A percentile compares a stretch with the other conserved stretches of the same genome.
Evolutionary conservation across 225 moss, liverwort and hornwort genomes (phyloP).

Genomic region (Antitrichia curtipendula): DNA sequence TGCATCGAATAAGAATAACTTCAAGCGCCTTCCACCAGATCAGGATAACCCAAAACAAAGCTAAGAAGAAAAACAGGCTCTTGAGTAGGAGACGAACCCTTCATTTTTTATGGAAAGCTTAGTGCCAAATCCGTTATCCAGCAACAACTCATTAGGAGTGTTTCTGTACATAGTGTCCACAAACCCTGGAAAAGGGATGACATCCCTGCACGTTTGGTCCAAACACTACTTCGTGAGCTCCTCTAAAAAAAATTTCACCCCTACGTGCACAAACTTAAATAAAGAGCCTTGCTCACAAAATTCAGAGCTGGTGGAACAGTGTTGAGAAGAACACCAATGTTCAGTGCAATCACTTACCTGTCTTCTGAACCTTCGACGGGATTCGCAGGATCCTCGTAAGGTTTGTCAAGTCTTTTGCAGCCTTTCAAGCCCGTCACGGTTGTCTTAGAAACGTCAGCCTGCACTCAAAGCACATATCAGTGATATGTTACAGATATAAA

Average conservation of each 20-base stretch:
- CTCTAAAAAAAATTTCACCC: not conserved
- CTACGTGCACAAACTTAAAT: not conserved
- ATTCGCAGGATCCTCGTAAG: conserved; percentile 55
- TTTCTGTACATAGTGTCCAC: conserved; percentile 82
- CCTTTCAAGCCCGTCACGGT: conserved; percentile 84
- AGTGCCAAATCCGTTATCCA: conserved; percentile 74
- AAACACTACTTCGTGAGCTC: not conserved
- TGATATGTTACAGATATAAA: not conserved
- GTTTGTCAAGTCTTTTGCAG: conserved; percentile 68
- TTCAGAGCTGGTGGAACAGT: not conserved
- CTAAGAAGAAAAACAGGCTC: not conserved
- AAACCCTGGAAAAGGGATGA: conserved; percentile 67
- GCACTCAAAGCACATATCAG: not conserved
- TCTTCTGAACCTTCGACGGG: conserved; percentile 66
- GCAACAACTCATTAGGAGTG: conserved; percentile 54
- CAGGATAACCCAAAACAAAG: not conserved
- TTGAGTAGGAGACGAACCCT: conserved; percentile 30
- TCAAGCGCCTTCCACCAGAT: not conserved
- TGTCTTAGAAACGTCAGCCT: conserved; percentile 70
- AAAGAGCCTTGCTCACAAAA: not conserved
- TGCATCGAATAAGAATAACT: not conserved
- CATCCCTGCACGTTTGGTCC: conserved; percentile 46
- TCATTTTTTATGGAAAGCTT: conserved; percentile 64
- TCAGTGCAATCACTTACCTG: conserved; percentile 32
- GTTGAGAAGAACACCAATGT: not conserved